Percentiles rank a stretch among this genome's conserved stretches.
Conservation (phyloP, 768 basidiomycete genomes). For the Clavaria fumosa region DNA sequence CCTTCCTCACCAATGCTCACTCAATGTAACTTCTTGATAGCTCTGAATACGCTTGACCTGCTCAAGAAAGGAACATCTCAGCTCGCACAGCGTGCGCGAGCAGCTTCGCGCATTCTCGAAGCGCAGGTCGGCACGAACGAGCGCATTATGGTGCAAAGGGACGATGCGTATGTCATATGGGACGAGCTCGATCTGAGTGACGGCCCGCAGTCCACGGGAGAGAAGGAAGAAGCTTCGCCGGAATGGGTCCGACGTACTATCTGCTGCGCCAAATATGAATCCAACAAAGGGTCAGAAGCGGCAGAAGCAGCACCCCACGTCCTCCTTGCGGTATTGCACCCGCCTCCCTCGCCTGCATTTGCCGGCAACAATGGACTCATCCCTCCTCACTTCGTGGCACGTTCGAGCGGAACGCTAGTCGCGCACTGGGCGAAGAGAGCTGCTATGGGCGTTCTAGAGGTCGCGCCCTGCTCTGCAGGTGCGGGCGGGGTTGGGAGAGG, state of each 20-base stretch:
- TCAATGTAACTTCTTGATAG: constrained; percentile 22
- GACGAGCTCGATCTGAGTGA: constrained; percentile 48
- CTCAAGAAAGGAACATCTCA: constrained; percentile 80
- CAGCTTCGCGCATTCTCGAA: constrained; percentile 80
- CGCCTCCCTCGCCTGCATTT: constrained; percentile 9
- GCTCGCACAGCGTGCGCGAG: constrained; percentile 69
- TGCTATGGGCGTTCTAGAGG: constrained; percentile 38
- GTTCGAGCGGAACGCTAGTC: constrained; percentile 48
- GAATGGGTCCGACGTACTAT: constrained; percentile 80
- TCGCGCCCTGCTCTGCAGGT: constrained; percentile 19
- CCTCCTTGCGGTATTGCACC: constrained; percentile 40
- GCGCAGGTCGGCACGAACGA: constrained; percentile 72
- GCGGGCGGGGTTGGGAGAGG: neutral
- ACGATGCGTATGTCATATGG: constrained; percentile 75
- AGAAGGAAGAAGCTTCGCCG: constrained; percentile 31
- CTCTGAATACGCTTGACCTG: constrained; percentile 79
- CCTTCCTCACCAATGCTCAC: neutral
- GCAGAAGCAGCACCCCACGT: constrained; percentile 29
- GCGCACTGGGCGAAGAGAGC: constrained; percentile 53
- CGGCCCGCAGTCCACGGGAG: constrained; percentile 1
- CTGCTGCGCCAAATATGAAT: constrained; percentile 69
- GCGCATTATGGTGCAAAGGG: constrained; percentile 67
- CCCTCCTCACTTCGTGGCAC: constrained; percentile 45
- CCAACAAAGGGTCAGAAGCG: constrained; percentile 28
- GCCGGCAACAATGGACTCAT: constrained; percentile 48